Percentiles rank a stretch among this genome's conserved stretches.
phyloP scores from a whole-genome alignment of 1,284 basidiomycete species.

The Cryptococcus sp. region DNA sequence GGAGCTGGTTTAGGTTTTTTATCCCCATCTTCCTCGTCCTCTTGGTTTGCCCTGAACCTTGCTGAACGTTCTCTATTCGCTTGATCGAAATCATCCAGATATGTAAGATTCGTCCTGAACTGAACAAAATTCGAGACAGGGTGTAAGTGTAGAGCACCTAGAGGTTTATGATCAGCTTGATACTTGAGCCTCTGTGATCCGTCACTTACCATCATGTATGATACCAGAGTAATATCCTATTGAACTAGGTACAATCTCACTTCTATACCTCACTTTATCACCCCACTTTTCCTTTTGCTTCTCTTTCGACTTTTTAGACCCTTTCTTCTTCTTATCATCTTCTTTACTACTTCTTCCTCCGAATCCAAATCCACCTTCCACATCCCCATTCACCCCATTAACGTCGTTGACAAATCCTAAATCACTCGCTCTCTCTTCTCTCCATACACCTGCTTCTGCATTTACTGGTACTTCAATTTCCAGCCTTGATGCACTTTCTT shows the following conservation, averaged over 20 bases:
- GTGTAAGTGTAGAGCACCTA: slow-evolving; percentile 45
- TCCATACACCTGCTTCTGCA: slow-evolving; percentile 37
- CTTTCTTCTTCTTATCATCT: slow-evolving; percentile 10
- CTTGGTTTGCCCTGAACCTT: slow-evolving; percentile 12
- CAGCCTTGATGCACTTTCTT: slow-evolving; percentile 38
- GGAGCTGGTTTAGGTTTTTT: neutral
- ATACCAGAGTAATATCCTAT: slow-evolving; percentile 39
- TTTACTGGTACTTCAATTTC: slow-evolving; percentile 47
- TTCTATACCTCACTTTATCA: slow-evolving; percentile 41
- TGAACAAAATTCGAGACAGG: slow-evolving; percentile 37
- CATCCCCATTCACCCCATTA: slow-evolving; percentile 14
- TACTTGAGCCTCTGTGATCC: neutral
- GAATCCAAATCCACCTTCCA: slow-evolving; percentile 25
- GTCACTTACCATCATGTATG: slow-evolving; percentile 37
- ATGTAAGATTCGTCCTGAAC: slow-evolving; percentile 40
- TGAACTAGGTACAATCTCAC: slow-evolving; percentile 35
- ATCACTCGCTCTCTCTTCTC: slow-evolving; percentile 42
- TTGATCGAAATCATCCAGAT: slow-evolving; percentile 37
- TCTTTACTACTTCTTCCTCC: slow-evolving; percentile 5
- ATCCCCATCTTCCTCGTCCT: slow-evolving; percentile 33
- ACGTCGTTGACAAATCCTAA: slow-evolving; percentile 33
- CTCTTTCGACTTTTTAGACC: slow-evolving; percentile 18
- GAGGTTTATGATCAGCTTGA: neutral
- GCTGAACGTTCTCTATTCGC: neutral
- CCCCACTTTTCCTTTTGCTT: slow-evolving; percentile 37